Conservation (phyloP, 345 rosid species). For the Melaleuca alternifolia region DNA sequence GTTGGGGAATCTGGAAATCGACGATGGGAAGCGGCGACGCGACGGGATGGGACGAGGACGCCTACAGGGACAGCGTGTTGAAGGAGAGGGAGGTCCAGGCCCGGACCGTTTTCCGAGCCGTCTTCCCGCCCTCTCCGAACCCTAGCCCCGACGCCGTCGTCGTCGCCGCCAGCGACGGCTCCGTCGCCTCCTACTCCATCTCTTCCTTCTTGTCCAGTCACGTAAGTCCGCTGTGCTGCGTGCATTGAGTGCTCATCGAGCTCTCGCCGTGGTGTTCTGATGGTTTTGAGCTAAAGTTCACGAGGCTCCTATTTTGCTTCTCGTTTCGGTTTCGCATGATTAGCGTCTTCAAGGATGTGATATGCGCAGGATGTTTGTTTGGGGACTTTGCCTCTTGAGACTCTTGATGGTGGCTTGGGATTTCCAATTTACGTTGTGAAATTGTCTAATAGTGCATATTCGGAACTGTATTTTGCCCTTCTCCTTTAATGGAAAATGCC, state of each 20-base stretch:
- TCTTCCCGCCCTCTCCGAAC: conserved; percentile 60
- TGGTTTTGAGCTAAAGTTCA: neutral
- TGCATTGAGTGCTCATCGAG: neutral
- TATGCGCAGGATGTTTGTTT: neutral
- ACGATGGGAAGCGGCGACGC: conserved; percentile 60
- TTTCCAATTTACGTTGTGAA: neutral
- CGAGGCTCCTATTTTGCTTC: neutral
- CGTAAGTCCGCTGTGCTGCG: conserved; percentile 12
- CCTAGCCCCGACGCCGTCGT: conserved; percentile 51
- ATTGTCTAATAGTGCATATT: too few relatives aligned
- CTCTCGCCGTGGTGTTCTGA: neutral
- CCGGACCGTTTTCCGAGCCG: conserved; percentile 69
- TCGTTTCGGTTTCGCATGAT: neutral
- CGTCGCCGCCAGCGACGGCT: conserved; percentile 78
- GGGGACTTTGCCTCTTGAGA: neutral
- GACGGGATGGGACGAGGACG: conserved; percentile 68
- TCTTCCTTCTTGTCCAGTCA: conserved; percentile 49
- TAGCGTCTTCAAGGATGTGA: neutral
- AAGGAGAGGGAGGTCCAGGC: conserved; percentile 60
- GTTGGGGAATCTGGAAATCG: neutral
- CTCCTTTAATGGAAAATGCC: neutral
- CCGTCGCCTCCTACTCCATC: conserved; percentile 60
- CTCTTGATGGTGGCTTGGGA: neutral
- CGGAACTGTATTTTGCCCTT: neutral
- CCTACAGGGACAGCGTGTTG: conserved; percentile 54